Evolutionary conservation across 306 rosid species (phyloP), one percentile per base, ranked within the genome.

Genomic region (Trifolium subterraneum): DNA sequence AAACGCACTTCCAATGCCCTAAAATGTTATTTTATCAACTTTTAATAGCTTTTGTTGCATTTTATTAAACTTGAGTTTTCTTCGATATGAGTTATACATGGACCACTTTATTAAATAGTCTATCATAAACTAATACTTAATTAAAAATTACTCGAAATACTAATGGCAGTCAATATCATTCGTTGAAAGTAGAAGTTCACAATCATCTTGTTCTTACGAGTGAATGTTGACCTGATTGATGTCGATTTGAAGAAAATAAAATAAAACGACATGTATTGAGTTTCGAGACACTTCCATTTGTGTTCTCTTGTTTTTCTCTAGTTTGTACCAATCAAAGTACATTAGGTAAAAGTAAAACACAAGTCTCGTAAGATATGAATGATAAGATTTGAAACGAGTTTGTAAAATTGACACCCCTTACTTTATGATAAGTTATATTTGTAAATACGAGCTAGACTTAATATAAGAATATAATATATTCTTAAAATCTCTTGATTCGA

Each of bases 1-100:
- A 20, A 65, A 13, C 50, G 52, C 52, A 65, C 69, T 64, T 64
- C 68, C 39, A 36, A 36, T 19, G 70, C 50, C 19, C 70, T 38
- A 64, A 38, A 36, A 38, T 2, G 1, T 64, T 4, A 2, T 65
- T 65, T 41, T 65, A 0, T 42, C 20, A 65, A 39, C 11, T 20
- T 65, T 39, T 22, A 6, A 25, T 65, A 7, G 8, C 44, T 27
- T 59, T 59, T 14, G 16, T 38, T 36, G 50, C 31, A 36, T 35
- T 59, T 59, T 6, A 58, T 58, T 58, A 1, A 52, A 18, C 9
- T 59, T 59, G 5, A 13, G 4, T 29, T 59, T 59, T 27, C 41
- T 58, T 25, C 11, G n/a, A 48, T 8, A 20, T 50, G 5, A 8
- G 13, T 19, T 52, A 19, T 54, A 9, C 23, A 8, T 3, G 19